Base-by-base conservation (phyloP, 805 yeast species). In the Yamadazyma takamatsuzukensis region DNA sequence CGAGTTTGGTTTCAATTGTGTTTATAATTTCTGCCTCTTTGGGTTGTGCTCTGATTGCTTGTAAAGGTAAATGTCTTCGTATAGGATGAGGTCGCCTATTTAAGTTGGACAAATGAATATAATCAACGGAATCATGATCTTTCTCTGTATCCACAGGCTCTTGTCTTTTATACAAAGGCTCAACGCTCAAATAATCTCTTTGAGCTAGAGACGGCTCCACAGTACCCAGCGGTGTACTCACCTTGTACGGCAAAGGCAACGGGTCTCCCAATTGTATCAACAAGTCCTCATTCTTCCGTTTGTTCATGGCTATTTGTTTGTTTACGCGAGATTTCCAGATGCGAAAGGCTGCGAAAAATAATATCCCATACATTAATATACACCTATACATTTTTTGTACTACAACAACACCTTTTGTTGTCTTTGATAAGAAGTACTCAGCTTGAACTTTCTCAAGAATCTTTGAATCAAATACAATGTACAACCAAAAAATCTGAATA, bases 401-500 rank as follows among this genome's bases (percentile, higher is more conserved):
- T 35, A 41, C n/a, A 41, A 26, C 10, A 41, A 30, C 10, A 42
- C 45, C 32, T 41, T 41, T 19, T 36, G 37, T 18, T 36, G 38
- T 18, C 33, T 33, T 18, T 35, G 39, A 26, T 37, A 41, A 14
- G 42, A 37, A 2, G 36, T 33, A 4, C 37, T 31, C 9, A 43
- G 45, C 39, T 41, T 56, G 38, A 61, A 54, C 33, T 44, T 51
- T 22, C 48, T 39, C 14, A 47, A 39, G 26, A 60, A 48, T 40
- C 71, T 55, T 38, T 55, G 59, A 11, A 63, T 32, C 53, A 78
- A 63, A 51, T 76, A 78, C 14, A 61, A 34, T 8, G 63, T 39
- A 45, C 80, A 71, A 6, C 84, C 84, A 30, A 72, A 40, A 39
- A 78, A 66, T 26, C 83, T 52, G 56, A 78, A 68, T 7, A 71